Percentiles rank a stretch among this genome's conserved stretches.
These are phyloP conservation scores for Vaccinium macrocarpon DNA, from an alignment of 148 eudicot genomes.

Conservation along the genomic window DNA sequence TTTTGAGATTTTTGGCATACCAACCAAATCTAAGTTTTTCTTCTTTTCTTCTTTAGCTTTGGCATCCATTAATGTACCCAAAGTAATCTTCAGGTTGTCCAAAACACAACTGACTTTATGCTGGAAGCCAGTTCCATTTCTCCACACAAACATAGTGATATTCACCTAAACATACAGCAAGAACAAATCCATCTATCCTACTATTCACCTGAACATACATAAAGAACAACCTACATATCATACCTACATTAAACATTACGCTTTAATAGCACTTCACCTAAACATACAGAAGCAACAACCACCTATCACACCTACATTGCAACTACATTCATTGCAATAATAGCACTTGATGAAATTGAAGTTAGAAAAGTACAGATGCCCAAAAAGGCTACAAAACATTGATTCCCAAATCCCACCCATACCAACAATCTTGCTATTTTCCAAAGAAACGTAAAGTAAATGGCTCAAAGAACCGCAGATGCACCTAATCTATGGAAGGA, in stretches of 20 bases:
- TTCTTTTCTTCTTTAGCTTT: no score
- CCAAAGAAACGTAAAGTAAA: constrained; percentile 20
- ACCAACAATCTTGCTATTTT: constrained; percentile 88
- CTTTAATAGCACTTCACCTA: constrained; percentile 59
- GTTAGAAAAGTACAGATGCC: constrained; percentile 94
- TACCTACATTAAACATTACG: constrained; percentile 99
- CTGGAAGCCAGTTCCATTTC: constrained; percentile 2
- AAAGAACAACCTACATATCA: no score
- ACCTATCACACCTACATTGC: constrained; percentile 88
- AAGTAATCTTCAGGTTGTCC: constrained; percentile 2
- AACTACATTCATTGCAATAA: constrained; percentile 98
- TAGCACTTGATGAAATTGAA: constrained; percentile 87
- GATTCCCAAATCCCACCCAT: constrained; percentile 97
- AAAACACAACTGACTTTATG: neutral
- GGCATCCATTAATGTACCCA: neutral
- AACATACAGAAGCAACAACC: neutral
- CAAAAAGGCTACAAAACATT: constrained; percentile 76
- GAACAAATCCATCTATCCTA: no score
- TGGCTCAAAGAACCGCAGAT: neutral
- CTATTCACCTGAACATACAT: neutral
- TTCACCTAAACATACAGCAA: no score
- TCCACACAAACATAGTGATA: constrained; percentile 7
- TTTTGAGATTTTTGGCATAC: neutral
- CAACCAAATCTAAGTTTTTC: neutral
- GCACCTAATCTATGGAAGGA: neutral